These are phyloP conservation scores for Colletotrichum camelliae DNA, from an alignment of 2,329 filamentous ascomycete genomes.

Conservation along the genomic window DNA sequence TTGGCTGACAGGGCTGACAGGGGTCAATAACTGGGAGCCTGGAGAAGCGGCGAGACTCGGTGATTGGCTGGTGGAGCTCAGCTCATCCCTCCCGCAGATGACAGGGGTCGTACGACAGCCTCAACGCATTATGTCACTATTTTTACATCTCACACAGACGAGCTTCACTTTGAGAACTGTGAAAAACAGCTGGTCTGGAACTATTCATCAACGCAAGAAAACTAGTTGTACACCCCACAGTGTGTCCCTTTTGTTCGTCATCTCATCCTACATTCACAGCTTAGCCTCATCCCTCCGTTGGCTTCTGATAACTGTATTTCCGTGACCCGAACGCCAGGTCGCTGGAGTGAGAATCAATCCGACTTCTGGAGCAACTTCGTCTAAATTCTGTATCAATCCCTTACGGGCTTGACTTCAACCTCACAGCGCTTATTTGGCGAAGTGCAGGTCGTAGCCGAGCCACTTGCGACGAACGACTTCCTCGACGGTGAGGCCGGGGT, in stretches of 20 bases:
- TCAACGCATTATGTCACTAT: background rate
- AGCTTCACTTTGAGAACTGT: background rate
- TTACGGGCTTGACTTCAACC: background rate
- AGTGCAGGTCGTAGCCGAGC: slow-evolving; percentile 97
- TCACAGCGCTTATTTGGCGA: slow-evolving; percentile 81
- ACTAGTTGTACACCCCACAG: slow-evolving; percentile 8
- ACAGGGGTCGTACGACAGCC: background rate
- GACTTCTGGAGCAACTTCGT: background rate
- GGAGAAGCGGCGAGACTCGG: background rate
- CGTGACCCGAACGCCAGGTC: background rate
- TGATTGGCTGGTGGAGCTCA: background rate
- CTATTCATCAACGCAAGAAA: slow-evolving; percentile 14
- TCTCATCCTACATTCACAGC: slow-evolving; percentile 12
- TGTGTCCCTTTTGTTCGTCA: slow-evolving; percentile 5
- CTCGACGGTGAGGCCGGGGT: slow-evolving; percentile 81
- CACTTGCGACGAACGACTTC: slow-evolving; percentile 87
- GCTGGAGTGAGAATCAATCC: background rate
- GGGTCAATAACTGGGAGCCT: background rate
- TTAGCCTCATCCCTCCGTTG: background rate
- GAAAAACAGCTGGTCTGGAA: background rate
- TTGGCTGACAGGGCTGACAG: slow-evolving; percentile 4
- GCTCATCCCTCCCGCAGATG: background rate
- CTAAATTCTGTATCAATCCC: background rate
- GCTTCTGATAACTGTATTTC: slow-evolving; percentile 5
- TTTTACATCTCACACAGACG: background rate